These are phyloP conservation scores for Candida ficus DNA, from an alignment of 805 yeast species.

Conservation along the genomic window DNA sequence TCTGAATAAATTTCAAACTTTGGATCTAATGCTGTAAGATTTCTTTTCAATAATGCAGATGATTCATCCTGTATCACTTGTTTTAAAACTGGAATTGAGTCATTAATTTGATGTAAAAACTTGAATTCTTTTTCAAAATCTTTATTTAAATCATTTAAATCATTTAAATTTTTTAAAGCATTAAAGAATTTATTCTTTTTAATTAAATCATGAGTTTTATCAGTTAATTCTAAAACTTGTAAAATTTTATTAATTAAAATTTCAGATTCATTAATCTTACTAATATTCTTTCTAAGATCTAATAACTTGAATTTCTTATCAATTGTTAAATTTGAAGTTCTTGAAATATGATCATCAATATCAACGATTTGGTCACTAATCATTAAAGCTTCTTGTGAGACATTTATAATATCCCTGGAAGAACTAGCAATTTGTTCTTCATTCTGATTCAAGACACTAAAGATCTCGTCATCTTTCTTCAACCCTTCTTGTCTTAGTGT, in stretches of 20 bases:
- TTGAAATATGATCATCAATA: constrained; percentile 53
- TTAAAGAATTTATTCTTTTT: constrained; percentile 72
- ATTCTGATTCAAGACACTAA: constrained; percentile 53
- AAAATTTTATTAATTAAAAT: constrained; percentile 66
- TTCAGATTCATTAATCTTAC: constrained; percentile 67
- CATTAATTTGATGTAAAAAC: constrained; percentile 67
- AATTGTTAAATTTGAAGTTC: constrained; percentile 62
- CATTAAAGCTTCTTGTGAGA: constrained; percentile 51
- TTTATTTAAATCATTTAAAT: constrained; percentile 63
- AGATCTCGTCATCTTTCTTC: constrained; percentile 59
- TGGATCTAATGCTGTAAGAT: constrained; percentile 51
- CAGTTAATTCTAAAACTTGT: constrained; percentile 79
- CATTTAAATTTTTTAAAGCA: constrained; percentile 80
- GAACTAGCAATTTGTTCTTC: constrained; percentile 53
- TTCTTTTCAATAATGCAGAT: constrained; percentile 56
- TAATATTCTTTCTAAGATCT: constrained; percentile 55
- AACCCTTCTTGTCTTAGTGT: constrained; percentile 52
- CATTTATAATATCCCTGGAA: constrained; percentile 55
- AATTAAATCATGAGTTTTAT: constrained; percentile 77
- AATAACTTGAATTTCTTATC: constrained; percentile 55
- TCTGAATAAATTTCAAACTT: constrained; percentile 48
- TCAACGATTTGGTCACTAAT: constrained; percentile 50
- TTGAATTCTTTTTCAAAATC: constrained; percentile 67
- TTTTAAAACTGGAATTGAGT: constrained; percentile 72
- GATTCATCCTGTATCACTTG: constrained; percentile 71